Evolutionary conservation across 2,329 filamentous ascomycete genomes (phyloP).

Genomic region (Cercospora berteroae): DNA sequence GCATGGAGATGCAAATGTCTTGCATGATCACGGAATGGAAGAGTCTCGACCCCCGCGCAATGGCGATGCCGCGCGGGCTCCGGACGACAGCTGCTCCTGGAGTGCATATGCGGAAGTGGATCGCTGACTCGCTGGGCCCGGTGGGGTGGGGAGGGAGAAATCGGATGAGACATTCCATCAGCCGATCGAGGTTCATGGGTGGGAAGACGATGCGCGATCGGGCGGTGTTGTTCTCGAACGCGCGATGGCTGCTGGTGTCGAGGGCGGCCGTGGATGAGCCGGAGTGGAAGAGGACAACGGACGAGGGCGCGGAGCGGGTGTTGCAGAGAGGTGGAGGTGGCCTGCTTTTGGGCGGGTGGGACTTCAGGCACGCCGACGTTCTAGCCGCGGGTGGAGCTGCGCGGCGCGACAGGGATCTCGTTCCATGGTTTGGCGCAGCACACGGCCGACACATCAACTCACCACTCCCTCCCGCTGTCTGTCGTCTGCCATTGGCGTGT

Average conservation of each 20-base stretch:
- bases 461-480: background rate
- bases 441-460: background rate
- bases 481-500: conserved; percentile 6
- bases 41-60: background rate
- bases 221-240: background rate
- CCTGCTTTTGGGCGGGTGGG: background rate
- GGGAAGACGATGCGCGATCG: background rate
- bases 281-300: background rate
- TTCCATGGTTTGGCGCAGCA: background rate
- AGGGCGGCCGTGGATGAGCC: background rate
- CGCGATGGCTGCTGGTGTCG: background rate
- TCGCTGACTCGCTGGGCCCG: background rate
- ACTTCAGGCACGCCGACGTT: background rate
- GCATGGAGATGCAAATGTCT: background rate
- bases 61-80: background rate
- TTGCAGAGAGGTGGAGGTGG: background rate
- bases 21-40: background rate
- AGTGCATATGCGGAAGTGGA: conserved; percentile 1
- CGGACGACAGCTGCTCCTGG: background rate
- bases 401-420: background rate
- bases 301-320: background rate
- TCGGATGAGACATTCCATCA: conserved; percentile 2
- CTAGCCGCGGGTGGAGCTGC: background rate
- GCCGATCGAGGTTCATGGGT: background rate
- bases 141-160: background rate